Evolutionary conservation across 2,329 filamentous ascomycete genomes (phyloP), one percentile per base, ranked within the genome.

Genomic region (Cercospora nicotianae): DNA sequence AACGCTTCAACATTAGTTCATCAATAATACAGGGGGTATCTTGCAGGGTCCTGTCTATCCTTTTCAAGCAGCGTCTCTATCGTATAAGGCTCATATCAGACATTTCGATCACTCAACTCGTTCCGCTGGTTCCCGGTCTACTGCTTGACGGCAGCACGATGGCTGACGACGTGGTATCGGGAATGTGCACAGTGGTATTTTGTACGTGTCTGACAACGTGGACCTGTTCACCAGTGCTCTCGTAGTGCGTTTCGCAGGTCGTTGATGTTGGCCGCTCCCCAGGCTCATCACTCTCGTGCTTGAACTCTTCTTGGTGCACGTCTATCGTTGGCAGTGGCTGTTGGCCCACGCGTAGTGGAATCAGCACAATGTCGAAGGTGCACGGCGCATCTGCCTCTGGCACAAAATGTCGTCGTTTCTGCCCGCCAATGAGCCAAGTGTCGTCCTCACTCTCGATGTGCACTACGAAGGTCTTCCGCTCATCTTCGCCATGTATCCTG

Each of bases 341-440:
- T 76, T 88, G 88, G 0, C 95, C 94, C 30, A 92, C 85, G 63
- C 90, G 87, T 57, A 97, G 84, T 0, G 95, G 93, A 12, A 98
- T 88, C 9, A 98, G 82, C 63, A 96, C 83, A 7, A 98, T 80
- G 0, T 89, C 86, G 70, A 96, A 89, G 4, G 78, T 80, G 33
- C 69, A 58, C n/a, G 65, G 66, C 13, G 69, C 63, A 3, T 66
- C 67, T 5, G 70, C 28, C 74, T 77, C 75, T 3, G 79, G 87
- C 6, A 85, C 85, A 75, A 97, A 96, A 75, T 92, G 91, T 0
- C 90, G 91, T 71, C 92, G 91, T 60, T 91, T 86, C 53, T 90
- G 88, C 0, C 94, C 94, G 23, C 93, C 94, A 3, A 98, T 82
- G 1, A 97, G 86, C 94, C 94, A 98, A 0, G 87, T 85, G 94